Evolutionary conservation across 179 eudicot genomes (phyloP).

Genomic region (Pouteria campechiana): DNA sequence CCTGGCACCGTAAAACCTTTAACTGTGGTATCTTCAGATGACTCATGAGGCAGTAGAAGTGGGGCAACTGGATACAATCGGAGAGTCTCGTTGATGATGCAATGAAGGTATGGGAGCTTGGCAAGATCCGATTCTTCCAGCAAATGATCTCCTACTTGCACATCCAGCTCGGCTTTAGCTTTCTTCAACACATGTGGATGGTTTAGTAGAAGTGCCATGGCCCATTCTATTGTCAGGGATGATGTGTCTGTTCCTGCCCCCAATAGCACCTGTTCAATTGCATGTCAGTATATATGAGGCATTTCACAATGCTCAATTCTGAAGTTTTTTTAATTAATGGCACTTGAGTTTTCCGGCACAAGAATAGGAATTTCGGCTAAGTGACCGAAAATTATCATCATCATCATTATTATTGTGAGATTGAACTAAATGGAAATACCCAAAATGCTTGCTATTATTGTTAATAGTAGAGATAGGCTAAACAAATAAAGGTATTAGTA

Average conservation of each 20-base stretch:
- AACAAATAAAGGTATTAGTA: too few relatives aligned
- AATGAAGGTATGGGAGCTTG: conserved; percentile 31
- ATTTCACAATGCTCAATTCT: too few relatives aligned
- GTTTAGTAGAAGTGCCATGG: conserved; percentile 33
- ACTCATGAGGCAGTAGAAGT: conserved; percentile 35
- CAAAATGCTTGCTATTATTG: too few relatives aligned
- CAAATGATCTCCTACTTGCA: conserved; percentile 24
- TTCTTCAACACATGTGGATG: conserved; percentile 26
- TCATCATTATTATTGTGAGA: too few relatives aligned
- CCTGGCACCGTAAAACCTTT: conserved; percentile 33
- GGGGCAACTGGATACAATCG: conserved; percentile 45
- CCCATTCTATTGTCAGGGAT: conserved; percentile 42
- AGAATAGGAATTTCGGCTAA: too few relatives aligned
- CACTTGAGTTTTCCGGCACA: too few relatives aligned
- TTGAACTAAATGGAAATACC: too few relatives aligned
- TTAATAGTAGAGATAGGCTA: too few relatives aligned
- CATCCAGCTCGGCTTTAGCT: conserved; percentile 35
- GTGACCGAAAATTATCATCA: too few relatives aligned
- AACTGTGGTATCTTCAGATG: conserved; percentile 25
- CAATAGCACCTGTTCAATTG: conserved; percentile 34
- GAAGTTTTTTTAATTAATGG: too few relatives aligned
- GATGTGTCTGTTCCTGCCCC: conserved; percentile 49
- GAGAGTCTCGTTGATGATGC: conserved; percentile 41
- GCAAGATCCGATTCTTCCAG: conserved; percentile 30
- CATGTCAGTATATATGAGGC: too few relatives aligned